Base-by-base conservation (phyloP, 1,139 yeast species). In the Suhomyces guaymorum region DNA sequence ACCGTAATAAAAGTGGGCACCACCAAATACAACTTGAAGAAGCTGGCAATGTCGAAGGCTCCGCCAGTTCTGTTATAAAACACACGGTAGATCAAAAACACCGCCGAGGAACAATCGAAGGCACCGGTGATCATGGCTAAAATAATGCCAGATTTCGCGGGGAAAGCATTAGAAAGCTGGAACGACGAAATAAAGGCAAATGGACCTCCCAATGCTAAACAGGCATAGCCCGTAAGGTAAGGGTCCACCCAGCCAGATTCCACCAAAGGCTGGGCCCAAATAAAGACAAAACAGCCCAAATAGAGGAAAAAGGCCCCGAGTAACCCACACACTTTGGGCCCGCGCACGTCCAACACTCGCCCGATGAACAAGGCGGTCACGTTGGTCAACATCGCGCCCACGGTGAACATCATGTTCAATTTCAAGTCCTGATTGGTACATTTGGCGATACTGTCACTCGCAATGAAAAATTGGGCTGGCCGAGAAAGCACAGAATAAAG, bases 181-280 rank as follows among this genome's bases (percentile, higher is more conserved):
- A 70, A 70, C 5, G 70, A 63, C 2, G 74, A 66, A 43, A 70
- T 69, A 46, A 52, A 70, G 1, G 67, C 63, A 51, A 70, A 69
- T 4, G 75, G 75, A 2, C 75, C 75, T 7, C 75, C 75, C 39
- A 70, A 58, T 2, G 75, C 71, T 61, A 70, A 53, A 12, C 55
- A 52, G 1, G 64, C 63, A 41, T 67, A 70, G 3, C 74, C 75
- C 24, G 59, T 32, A 35, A 70, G 43, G 49, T 68, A 70, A 4
- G 75, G 73, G 44, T 70, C 75, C 17, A 66, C 37, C 22, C 54
- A 42, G 19, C 19, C 8, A 6, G 53, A 21, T 15, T 11, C 37
- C 34, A 10, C 43, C 38, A 12, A 59, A 43, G 21, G 31, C 24
- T 12, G 47, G 23, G 69, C 61, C 44, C 50, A 59, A 15, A 66